These are phyloP conservation scores for Cytospora mali DNA, from an alignment of 2,329 filamentous ascomycete genomes.

Conservation along the genomic window DNA sequence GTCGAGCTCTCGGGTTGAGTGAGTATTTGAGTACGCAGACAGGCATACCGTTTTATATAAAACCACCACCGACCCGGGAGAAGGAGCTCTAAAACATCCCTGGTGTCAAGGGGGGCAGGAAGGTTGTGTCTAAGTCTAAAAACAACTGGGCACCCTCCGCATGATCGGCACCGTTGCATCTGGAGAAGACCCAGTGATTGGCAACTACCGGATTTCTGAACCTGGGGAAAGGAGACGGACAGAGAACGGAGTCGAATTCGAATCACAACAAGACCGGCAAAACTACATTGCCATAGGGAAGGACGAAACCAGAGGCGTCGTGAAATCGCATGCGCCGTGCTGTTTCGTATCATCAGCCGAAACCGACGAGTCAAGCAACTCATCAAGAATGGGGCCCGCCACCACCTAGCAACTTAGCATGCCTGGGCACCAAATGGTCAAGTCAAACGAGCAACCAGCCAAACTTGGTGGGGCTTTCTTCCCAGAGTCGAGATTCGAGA, in stretches of 20 bases:
- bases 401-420: no score
- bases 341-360: background rate
- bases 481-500: background rate
- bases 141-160: background rate
- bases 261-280: background rate
- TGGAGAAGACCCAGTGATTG: slow-evolving; percentile 1
- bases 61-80: background rate
- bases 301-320: background rate
- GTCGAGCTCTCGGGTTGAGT: no score
- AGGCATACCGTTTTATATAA: no score
- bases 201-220: background rate
- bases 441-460: background rate
- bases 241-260: background rate
- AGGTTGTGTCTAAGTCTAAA: background rate
- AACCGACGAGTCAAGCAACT: background rate
- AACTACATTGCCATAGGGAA: background rate
- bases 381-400: background rate
- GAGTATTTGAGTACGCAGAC: no score
- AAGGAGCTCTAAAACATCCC: background rate
- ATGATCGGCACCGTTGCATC: background rate
- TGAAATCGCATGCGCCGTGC: background rate
- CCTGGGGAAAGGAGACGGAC: background rate
- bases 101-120: background rate
- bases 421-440: background rate
- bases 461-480: background rate